A percentile compares a stretch with the other conserved stretches of the same genome.
Evolutionary conservation across 202 grass and related monocot species (phyloP).

Genomic region (Eragrostis tef): DNA sequence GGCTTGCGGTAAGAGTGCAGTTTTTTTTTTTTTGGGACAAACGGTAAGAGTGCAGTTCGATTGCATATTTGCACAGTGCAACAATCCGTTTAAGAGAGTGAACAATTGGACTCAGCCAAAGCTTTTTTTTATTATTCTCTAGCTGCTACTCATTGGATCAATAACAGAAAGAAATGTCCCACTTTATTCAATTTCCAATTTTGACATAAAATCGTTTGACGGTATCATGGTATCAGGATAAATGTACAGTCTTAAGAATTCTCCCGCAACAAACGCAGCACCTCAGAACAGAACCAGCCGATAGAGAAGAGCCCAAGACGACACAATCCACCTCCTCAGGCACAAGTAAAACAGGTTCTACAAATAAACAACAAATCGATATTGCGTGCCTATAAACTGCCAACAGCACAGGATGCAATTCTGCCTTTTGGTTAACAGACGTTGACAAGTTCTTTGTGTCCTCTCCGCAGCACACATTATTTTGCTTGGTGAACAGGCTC

Average conservation of each 20-base stretch:
- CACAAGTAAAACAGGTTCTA: background rate
- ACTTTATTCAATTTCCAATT: too few relatives aligned
- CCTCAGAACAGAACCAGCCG: background rate
- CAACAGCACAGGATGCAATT: background rate
- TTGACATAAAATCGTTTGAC: too few relatives aligned
- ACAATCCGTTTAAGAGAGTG: too few relatives aligned
- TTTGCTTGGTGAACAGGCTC: conserved; percentile 54
- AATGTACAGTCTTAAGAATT: background rate
- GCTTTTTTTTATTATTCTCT: too few relatives aligned
- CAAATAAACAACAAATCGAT: background rate
- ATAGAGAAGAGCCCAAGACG: background rate
- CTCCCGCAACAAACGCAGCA: background rate
- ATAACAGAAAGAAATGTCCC: too few relatives aligned
- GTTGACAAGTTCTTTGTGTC: background rate
- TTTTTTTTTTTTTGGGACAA: too few relatives aligned
- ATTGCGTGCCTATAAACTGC: background rate
- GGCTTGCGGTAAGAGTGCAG: too few relatives aligned
- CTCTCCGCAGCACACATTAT: conserved; percentile 33
- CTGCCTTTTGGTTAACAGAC: background rate
- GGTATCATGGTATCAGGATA: background rate
- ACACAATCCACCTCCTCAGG: background rate
- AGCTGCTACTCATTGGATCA: too few relatives aligned
- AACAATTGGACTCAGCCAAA: too few relatives aligned
- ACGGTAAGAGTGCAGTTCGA: too few relatives aligned
- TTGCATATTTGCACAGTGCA: too few relatives aligned